phyloP scores from a whole-genome alignment of 352 stramenopile species.

The Elongisporangium anandrum region DNA sequence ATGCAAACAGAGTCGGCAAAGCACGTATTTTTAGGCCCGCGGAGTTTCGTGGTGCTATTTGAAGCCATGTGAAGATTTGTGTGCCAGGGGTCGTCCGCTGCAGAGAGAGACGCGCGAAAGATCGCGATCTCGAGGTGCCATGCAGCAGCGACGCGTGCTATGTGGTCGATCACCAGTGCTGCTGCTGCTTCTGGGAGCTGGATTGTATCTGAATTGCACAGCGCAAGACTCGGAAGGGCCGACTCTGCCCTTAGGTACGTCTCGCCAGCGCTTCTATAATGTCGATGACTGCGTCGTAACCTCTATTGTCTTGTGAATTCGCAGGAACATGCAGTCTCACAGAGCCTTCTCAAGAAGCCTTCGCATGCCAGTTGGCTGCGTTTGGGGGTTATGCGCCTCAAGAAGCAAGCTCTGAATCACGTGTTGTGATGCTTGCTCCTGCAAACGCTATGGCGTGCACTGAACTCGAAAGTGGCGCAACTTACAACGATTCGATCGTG shows the following conservation, averaged over 20 bases:
- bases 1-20: neutral
- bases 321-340: slow-evolving; percentile 9
- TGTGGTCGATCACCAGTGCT: neutral
- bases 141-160: neutral
- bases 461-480: slow-evolving; percentile 1
- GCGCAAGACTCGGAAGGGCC: neutral
- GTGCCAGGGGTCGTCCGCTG: neutral
- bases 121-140: neutral
- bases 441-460: slow-evolving; percentile 19
- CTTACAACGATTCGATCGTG: slow-evolving; percentile 11
- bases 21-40: neutral
- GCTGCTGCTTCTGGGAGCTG: neutral
- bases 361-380: slow-evolving; percentile 26
- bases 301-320: slow-evolving; percentile 2
- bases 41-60: neutral
- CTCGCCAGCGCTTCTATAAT: neutral
- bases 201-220: neutral
- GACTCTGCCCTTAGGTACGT: slow-evolving; percentile 14
- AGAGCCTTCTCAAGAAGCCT: neutral
- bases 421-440: slow-evolving; percentile 12
- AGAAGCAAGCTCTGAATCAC: neutral
- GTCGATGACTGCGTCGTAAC: neutral
- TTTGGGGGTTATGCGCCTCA: slow-evolving; percentile 23
- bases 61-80: neutral
- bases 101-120: too few relatives aligned